These are phyloP conservation scores for Sporobolomyces roseus DNA, from an alignment of 768 basidiomycete genomes.

Conservation along the genomic window DNA sequence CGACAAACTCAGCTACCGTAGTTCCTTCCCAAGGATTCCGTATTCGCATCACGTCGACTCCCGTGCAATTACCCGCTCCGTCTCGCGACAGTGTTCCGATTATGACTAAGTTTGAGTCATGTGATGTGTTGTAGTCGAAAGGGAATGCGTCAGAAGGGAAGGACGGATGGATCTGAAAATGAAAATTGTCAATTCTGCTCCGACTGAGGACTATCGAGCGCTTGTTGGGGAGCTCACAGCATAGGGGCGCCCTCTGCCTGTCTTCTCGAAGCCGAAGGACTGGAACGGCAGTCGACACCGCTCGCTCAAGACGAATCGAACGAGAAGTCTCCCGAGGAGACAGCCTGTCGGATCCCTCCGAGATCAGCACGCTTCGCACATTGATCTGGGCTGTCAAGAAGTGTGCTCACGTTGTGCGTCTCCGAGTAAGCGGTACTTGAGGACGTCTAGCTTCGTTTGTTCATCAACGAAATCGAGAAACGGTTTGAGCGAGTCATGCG, in stretches of 20 bases:
- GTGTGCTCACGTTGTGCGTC: conserved; percentile 34
- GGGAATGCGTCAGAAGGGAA: background rate
- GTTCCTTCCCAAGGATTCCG: conserved; percentile 31
- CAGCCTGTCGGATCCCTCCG: conserved; percentile 20
- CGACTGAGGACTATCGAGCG: background rate
- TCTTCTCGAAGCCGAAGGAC: background rate
- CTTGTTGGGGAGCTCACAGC: conserved; percentile 22
- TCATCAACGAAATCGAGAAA: conserved; percentile 16
- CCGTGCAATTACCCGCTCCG: background rate
- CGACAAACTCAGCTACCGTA: conserved; percentile 8
- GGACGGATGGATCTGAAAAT: background rate
- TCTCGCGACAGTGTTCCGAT: background rate
- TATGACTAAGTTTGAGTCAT: conserved; percentile 29
- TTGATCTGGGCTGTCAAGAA: background rate
- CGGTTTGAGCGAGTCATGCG: conserved; percentile 14
- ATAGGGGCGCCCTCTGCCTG: background rate
- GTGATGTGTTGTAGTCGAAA: conserved; percentile 37
- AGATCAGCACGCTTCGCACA: no score
- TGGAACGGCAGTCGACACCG: background rate
- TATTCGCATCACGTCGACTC: conserved; percentile 33
- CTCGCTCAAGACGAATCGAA: background rate
- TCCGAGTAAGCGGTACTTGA: conserved; percentile 15
- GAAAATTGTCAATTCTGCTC: background rate
- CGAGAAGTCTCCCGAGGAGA: conserved; percentile 24
- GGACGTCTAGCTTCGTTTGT: background rate